Conservation (phyloP, 2,329 filamentous ascomycete genomes). For the Colletotrichum abscissum region DNA sequence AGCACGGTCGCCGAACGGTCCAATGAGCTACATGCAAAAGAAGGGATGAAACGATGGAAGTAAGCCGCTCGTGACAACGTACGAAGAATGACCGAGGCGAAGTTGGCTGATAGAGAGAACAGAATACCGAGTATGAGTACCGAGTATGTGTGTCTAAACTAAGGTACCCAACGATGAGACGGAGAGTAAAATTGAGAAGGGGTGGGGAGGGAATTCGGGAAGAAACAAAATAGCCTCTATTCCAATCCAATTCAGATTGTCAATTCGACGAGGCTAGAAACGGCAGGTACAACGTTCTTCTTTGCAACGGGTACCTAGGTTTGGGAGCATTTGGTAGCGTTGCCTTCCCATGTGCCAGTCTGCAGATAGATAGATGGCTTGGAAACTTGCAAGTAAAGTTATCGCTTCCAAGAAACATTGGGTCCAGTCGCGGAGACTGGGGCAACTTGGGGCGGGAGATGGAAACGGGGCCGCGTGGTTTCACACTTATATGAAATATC, state of each 20-base stretch:
- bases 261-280: background rate
- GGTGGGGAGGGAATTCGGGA: background rate
- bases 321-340: no score
- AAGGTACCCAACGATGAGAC: background rate
- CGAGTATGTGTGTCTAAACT: no score
- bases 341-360: no score
- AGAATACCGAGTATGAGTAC: background rate
- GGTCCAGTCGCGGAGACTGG: background rate
- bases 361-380: no score
- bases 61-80: slow-evolving; percentile 14
- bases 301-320: no score
- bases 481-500: background rate
- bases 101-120: background rate
- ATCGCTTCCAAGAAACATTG: background rate
- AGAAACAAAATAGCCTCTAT: background rate
- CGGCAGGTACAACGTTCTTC: no score
- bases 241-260: background rate
- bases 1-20: slow-evolving; percentile 16
- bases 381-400: background rate
- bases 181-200: background rate
- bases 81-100: background rate
- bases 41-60: slow-evolving; percentile 29
- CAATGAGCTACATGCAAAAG: slow-evolving; percentile 17
- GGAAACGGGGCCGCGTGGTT: background rate
- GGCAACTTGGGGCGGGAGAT: background rate